phyloP scores from a whole-genome alignment of 108 stramenopile species.

The Cyclotella cryptica region DNA sequence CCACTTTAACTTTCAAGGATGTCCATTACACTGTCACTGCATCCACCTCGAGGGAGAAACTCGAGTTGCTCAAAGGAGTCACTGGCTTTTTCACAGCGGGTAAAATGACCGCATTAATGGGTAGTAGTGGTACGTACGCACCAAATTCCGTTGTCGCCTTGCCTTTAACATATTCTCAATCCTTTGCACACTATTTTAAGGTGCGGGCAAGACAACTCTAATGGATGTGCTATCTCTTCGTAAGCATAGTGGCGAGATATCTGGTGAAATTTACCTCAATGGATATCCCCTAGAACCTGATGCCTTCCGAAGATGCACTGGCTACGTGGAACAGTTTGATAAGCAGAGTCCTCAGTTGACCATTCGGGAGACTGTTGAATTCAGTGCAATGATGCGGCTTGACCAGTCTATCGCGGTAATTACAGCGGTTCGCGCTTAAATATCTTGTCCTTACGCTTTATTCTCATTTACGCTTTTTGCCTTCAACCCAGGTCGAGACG shows the following conservation, averaged over 20 bases:
- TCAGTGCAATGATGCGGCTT: conserved; percentile 85
- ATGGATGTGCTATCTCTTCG: conserved; percentile 87
- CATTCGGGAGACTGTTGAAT: conserved; percentile 84
- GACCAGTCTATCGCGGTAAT: conserved; percentile 56
- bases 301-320: conserved; percentile 71
- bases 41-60: conserved; percentile 62
- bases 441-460: no score
- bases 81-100: conserved; percentile 66
- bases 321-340: conserved; percentile 94
- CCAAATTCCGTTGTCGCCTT: no score
- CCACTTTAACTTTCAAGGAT: conserved; percentile 67
- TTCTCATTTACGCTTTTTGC: no score
- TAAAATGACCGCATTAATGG: conserved; percentile 79
- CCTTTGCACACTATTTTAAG: no score
- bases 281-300: conserved; percentile 75
- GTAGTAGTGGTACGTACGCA: conserved; percentile 23
- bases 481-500: conserved; percentile 33
- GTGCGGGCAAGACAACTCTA: conserved; percentile 60
- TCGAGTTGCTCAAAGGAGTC: conserved; percentile 67
- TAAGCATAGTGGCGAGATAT: conserved; percentile 78
- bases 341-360: conserved; percentile 79
- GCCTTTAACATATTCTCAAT: no score
- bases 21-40: conserved; percentile 66
- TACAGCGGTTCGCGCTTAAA: no score
- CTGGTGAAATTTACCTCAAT: conserved; percentile 84